Conservation (phyloP, 345 rosid genomes). For the Raphanus sativus region DNA sequence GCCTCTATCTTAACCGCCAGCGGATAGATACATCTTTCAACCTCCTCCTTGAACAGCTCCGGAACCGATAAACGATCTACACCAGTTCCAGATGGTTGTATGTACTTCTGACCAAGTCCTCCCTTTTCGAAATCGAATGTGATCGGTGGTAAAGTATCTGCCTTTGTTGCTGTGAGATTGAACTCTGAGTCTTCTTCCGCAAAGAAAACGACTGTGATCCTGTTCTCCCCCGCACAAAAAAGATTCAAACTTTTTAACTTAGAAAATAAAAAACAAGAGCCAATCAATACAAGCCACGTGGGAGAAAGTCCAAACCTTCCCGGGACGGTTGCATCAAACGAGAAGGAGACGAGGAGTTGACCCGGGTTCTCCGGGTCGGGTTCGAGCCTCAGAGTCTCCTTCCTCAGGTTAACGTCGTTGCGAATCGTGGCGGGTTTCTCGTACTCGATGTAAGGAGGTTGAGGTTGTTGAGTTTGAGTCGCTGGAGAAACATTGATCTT, state of each 20-base stretch:
- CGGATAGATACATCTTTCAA: conserved; percentile 48
- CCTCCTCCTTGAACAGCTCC: conserved; percentile 44
- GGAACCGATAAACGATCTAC: conserved; percentile 51
- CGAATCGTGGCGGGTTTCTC: conserved; percentile 70
- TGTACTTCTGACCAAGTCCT: conserved; percentile 71
- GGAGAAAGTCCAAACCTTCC: conserved; percentile 52
- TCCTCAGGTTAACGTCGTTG: conserved; percentile 68
- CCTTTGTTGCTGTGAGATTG: conserved; percentile 54
- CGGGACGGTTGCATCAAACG: conserved; percentile 68
- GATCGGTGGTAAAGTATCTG: conserved; percentile 50
- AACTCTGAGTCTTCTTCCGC: conserved; percentile 59
- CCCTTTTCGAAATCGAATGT: conserved; percentile 49
- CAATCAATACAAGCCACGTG: not conserved
- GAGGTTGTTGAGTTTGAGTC: too few relatives aligned
- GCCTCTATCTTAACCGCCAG: conserved; percentile 74
- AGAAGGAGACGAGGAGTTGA: conserved; percentile 60
- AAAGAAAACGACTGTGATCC: conserved; percentile 70
- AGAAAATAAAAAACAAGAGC: not conserved
- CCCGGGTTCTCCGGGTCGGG: conserved; percentile 62
- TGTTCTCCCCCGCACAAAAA: conserved; percentile 28
- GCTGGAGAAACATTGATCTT: too few relatives aligned
- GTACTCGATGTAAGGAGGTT: conserved; percentile 53
- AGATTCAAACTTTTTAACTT: not conserved
- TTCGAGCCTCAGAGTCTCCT: conserved; percentile 60
- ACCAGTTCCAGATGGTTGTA: conserved; percentile 74